These are phyloP conservation scores for Calvatia gigantea DNA, from an alignment of 768 basidiomycete genomes.

Conservation along the genomic window DNA sequence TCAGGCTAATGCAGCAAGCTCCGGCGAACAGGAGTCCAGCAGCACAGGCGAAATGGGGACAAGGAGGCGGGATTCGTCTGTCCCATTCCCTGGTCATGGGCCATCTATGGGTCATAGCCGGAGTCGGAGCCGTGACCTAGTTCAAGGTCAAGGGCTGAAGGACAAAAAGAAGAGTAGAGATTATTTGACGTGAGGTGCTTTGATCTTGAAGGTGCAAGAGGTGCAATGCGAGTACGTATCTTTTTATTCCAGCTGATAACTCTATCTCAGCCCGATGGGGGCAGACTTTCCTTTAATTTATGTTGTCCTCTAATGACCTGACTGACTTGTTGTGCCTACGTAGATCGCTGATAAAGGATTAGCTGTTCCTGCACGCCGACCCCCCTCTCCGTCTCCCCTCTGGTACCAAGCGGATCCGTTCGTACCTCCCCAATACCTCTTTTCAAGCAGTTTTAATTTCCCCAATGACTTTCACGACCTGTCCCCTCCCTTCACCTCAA, in stretches of 20 bases:
- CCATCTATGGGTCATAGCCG: not conserved
- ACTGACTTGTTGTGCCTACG: too few relatives aligned
- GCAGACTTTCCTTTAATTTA: too few relatives aligned
- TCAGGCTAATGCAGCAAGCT: constrained; percentile 42
- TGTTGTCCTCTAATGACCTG: too few relatives aligned
- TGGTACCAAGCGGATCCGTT: too few relatives aligned
- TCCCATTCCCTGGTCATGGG: constrained; percentile 53
- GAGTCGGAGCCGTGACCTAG: constrained; percentile 1
- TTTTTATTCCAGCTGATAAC: constrained; percentile 14
- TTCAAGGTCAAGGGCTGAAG: constrained; percentile 24
- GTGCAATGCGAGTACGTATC: constrained; percentile 1
- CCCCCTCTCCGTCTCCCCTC: too few relatives aligned
- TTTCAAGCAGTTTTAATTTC: too few relatives aligned
- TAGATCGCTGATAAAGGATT: too few relatives aligned
- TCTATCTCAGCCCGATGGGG: too few relatives aligned
- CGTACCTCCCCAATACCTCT: too few relatives aligned
- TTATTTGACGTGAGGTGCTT: constrained; percentile 27
- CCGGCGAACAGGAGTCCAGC: constrained; percentile 3
- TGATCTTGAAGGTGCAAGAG: not conserved
- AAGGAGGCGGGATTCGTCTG: constrained; percentile 36
- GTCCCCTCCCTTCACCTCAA: too few relatives aligned
- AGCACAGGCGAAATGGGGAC: constrained; percentile 13
- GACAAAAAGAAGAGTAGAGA: constrained; percentile 32
- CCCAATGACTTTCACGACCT: too few relatives aligned
- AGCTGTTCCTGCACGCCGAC: too few relatives aligned